phyloP scores from a whole-genome alignment of 805 yeast genomes.

The Sugiyamaella chiloensis region DNA sequence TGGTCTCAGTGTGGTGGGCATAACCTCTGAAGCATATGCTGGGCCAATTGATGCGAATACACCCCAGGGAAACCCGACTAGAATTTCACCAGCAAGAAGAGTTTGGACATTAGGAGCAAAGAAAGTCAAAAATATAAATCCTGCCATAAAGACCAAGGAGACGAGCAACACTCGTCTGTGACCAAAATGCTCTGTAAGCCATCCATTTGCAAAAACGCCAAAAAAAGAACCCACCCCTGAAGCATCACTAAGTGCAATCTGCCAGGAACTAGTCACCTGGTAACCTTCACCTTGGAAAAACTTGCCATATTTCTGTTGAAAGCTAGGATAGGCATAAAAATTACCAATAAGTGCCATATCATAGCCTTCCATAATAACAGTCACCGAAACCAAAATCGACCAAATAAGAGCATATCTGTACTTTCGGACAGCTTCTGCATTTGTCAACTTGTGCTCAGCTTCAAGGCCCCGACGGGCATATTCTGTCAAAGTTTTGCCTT shows the following conservation, averaged over 20 bases:
- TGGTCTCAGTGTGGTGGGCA: constrained; percentile 48
- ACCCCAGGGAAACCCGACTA: constrained; percentile 48
- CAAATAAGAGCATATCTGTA: constrained; percentile 47
- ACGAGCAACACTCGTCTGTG: constrained; percentile 39
- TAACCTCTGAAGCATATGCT: constrained; percentile 52
- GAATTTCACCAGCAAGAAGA: constrained; percentile 37
- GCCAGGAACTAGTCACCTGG: constrained; percentile 37
- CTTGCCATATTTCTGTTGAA: constrained; percentile 40
- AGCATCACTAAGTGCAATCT: constrained; percentile 31
- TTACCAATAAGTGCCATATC: constrained; percentile 41
- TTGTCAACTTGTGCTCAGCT: constrained; percentile 28
- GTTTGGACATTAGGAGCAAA: constrained; percentile 40
- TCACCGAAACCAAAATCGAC: constrained; percentile 44
- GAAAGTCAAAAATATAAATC: constrained; percentile 40
- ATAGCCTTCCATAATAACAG: constrained; percentile 51
- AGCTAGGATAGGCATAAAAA: constrained; percentile 46
- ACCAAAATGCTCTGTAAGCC: constrained; percentile 42
- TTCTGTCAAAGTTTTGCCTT: background rate
- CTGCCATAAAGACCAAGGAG: constrained; percentile 32
- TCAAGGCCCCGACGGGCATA: constrained; percentile 11
- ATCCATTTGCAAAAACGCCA: constrained; percentile 43
- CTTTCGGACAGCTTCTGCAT: constrained; percentile 35
- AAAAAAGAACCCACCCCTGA: constrained; percentile 36
- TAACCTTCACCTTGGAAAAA: constrained; percentile 1
- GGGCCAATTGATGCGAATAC: constrained; percentile 47